Evolutionary conservation across 73 alveolate genomes (phyloP).

Genomic region (Tetrahymena elliotti): DNA sequence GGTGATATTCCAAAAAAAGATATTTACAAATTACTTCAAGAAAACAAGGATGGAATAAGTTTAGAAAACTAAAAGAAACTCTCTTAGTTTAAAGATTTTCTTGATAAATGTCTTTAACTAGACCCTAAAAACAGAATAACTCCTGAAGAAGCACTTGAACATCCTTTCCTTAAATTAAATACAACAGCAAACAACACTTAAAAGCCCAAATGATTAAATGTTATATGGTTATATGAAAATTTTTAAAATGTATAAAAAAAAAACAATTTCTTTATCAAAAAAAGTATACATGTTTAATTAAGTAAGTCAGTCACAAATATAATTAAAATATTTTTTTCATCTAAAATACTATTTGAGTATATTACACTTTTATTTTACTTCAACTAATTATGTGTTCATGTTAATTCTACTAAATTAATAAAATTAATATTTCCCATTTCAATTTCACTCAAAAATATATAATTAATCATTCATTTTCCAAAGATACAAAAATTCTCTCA

Average conservation of each 20-base stretch:
- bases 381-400: not conserved
- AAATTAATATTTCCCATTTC: too few relatives aligned
- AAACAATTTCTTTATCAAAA: not conserved
- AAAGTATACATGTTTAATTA: not conserved
- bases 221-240: not conserved
- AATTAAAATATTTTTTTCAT: too few relatives aligned
- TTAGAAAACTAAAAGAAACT: constrained; percentile 52
- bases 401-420: not conserved
- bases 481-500: not conserved
- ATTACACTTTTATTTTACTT: too few relatives aligned
- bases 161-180: constrained; percentile 60
- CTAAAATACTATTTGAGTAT: not conserved
- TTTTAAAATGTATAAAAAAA: not conserved
- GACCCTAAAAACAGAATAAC: constrained; percentile 81
- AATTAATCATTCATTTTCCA: not conserved
- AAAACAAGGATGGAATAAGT: not conserved
- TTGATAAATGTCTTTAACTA: constrained; percentile 60
- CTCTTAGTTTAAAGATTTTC: constrained; percentile 57
- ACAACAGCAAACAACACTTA: not conserved
- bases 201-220: not conserved
- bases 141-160: constrained; percentile 79
- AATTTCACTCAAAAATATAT: too few relatives aligned
- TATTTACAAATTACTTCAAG: constrained; percentile 7
- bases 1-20: constrained; percentile 37
- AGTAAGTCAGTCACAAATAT: not conserved